Conservation (phyloP, 129 eudicot species). For the Helichrysum umbraculigerum region DNA sequence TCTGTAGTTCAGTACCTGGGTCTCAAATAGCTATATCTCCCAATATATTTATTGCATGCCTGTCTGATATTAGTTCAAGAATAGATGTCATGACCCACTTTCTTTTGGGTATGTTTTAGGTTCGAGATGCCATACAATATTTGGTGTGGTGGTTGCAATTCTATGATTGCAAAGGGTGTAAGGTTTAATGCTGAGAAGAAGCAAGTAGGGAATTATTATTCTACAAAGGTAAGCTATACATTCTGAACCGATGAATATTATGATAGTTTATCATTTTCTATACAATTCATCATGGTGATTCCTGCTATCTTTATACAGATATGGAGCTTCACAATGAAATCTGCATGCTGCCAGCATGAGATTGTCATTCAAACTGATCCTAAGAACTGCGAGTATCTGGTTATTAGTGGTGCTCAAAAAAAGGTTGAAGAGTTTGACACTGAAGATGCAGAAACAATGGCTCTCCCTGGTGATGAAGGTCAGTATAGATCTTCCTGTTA, state of each 20-base stretch:
- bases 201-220: constrained; percentile 96
- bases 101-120: constrained; percentile 36
- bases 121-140: constrained; percentile 95
- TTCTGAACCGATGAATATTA: background rate
- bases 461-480: constrained; percentile 83
- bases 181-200: constrained; percentile 97
- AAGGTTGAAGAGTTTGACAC: constrained; percentile 80
- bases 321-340: constrained; percentile 94
- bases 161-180: constrained; percentile 98
- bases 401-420: constrained; percentile 77
- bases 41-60: too few relatives aligned
- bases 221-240: constrained; percentile 60
- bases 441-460: constrained; percentile 85
- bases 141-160: constrained; percentile 96
- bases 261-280: background rate
- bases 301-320: constrained; percentile 45
- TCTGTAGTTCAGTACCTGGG: too few relatives aligned
- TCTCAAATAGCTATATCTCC: too few relatives aligned
- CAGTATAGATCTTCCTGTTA: background rate
- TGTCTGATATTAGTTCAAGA: too few relatives aligned
- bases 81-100: background rate
- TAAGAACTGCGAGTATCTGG: constrained; percentile 70
- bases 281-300: constrained; percentile 18
- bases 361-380: constrained; percentile 95
- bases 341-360: constrained; percentile 85